A percentile compares a stretch with the other conserved stretches of the same genome.
Evolutionary conservation across 2,329 filamentous ascomycete species (phyloP).

Genomic region (Gnomoniopsis smithogilvyi): DNA sequence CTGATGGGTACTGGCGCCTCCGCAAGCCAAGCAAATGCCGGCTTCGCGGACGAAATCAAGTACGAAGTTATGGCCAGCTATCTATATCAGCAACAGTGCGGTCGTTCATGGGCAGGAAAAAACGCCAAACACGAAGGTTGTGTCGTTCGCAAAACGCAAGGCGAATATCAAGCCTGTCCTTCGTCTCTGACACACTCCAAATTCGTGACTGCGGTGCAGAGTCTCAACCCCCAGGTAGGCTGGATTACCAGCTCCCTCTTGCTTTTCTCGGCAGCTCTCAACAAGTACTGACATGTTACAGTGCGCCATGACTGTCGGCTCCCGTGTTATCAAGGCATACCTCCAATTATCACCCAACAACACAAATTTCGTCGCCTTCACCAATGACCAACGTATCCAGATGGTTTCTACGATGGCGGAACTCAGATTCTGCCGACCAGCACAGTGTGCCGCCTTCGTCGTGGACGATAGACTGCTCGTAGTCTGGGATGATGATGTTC

Average conservation of each 20-base stretch:
- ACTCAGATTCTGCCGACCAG: conserved; percentile 67
- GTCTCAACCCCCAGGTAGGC: conserved; percentile 68
- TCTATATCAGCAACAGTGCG: conserved; percentile 76
- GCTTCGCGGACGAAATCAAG: conserved; percentile 68
- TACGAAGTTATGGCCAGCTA: conserved; percentile 84
- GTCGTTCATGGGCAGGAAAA: conserved; percentile 70
- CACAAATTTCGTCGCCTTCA: conserved; percentile 70
- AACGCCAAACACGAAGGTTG: conserved; percentile 70
- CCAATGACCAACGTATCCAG: conserved; percentile 74
- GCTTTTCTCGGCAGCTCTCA: neutral
- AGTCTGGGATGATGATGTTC: conserved; percentile 79
- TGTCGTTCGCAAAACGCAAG: conserved; percentile 63
- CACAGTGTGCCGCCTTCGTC: conserved; percentile 79
- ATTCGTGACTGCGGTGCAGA: conserved; percentile 62
- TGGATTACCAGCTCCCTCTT: neutral
- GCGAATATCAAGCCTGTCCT: conserved; percentile 71
- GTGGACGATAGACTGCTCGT: conserved; percentile 67
- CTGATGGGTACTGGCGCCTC: conserved; percentile 30
- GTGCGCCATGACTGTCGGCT: conserved; percentile 80
- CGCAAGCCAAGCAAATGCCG: conserved; percentile 41
- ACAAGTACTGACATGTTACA: conserved; percentile 29
- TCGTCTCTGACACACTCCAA: conserved; percentile 58
- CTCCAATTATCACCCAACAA: conserved; percentile 70
- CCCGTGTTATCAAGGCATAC: conserved; percentile 74
- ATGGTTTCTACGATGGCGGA: conserved; percentile 71